Percentiles rank a stretch among this genome's conserved stretches.
These are phyloP conservation scores for Bipolaris zeicola DNA, from an alignment of 2,329 filamentous ascomycete genomes.

Conservation along the genomic window DNA sequence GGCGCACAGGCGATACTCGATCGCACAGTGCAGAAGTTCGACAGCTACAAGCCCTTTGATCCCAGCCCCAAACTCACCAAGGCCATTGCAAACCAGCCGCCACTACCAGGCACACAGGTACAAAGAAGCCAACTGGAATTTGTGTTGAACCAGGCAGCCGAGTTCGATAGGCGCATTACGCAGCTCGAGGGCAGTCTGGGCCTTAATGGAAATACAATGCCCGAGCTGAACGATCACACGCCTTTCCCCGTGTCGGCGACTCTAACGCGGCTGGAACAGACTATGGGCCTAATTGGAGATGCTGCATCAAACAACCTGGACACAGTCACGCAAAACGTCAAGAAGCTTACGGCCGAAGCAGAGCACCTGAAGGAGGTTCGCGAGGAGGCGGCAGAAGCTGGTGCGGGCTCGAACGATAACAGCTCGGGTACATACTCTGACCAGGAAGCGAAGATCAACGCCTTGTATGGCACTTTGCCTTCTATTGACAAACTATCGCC, in stretches of 20 bases:
- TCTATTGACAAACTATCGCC: conserved; percentile 88
- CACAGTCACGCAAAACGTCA: conserved; percentile 70
- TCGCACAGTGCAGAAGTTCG: conserved; percentile 44
- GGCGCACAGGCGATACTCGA: conserved; percentile 46
- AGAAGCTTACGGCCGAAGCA: conserved; percentile 73
- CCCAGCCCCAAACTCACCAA: conserved; percentile 32
- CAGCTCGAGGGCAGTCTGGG: conserved; percentile 82
- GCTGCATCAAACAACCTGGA: conserved; percentile 76
- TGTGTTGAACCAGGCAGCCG: conserved; percentile 77
- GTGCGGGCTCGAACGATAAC: conserved; percentile 13
- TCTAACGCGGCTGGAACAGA: conserved; percentile 78
- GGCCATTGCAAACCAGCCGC: conserved; percentile 39
- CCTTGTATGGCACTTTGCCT: conserved; percentile 84
- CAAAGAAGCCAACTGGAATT: conserved; percentile 54
- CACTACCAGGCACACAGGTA: conserved; percentile 41
- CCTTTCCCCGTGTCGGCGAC: conserved; percentile 76
- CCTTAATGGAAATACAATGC: conserved; percentile 70
- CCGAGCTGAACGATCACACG: conserved; percentile 60
- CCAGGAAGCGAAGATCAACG: conserved; percentile 84
- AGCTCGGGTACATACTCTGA: conserved; percentile 60
- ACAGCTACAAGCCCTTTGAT: conserved; percentile 38
- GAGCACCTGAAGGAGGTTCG: conserved; percentile 68
- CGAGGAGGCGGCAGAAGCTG: conserved; percentile 30
- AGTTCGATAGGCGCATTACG: conserved; percentile 82
- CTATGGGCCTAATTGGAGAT: conserved; percentile 75